Conservation (phyloP, 768 basidiomycete species). For the Chalciporus sphaerocephalus region DNA sequence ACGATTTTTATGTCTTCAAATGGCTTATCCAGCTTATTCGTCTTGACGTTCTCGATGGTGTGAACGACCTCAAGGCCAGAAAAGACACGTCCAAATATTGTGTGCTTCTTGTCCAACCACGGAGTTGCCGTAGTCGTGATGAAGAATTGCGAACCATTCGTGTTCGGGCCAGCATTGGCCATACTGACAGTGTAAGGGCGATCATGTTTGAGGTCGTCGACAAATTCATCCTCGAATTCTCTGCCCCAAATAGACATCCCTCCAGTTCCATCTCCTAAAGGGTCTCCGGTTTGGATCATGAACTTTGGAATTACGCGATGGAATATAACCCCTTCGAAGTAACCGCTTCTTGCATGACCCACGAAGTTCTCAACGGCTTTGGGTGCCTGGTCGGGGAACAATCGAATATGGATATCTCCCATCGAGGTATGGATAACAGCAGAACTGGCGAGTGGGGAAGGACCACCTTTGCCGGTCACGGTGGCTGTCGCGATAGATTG, state of each 20-base stretch:
- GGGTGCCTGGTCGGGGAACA: constrained; percentile 90
- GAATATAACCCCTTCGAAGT: constrained; percentile 91
- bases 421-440: constrained; percentile 93
- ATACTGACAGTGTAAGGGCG: constrained; percentile 94
- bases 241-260: constrained; percentile 86
- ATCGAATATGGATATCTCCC: constrained; percentile 85
- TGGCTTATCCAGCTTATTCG: constrained; percentile 81
- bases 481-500: constrained; percentile 76
- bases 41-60: constrained; percentile 86
- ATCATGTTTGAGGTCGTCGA: constrained; percentile 85
- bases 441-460: constrained; percentile 68
- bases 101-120: constrained; percentile 90
- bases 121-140: constrained; percentile 93
- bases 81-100: constrained; percentile 86
- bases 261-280: constrained; percentile 91
- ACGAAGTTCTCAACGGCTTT: constrained; percentile 98
- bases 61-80: constrained; percentile 89
- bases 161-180: constrained; percentile 87
- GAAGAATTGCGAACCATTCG: constrained; percentile 98
- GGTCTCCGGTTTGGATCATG: constrained; percentile 97
- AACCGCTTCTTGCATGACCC: constrained; percentile 82
- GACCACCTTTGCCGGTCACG: constrained; percentile 44
- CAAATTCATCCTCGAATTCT: constrained; percentile 93
- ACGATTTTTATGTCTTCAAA: constrained; percentile 92
- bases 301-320: constrained; percentile 98